These are phyloP conservation scores for Neofusicoccum sp. DNA, from an alignment of 2,329 filamentous ascomycete species.

Conservation along the genomic window DNA sequence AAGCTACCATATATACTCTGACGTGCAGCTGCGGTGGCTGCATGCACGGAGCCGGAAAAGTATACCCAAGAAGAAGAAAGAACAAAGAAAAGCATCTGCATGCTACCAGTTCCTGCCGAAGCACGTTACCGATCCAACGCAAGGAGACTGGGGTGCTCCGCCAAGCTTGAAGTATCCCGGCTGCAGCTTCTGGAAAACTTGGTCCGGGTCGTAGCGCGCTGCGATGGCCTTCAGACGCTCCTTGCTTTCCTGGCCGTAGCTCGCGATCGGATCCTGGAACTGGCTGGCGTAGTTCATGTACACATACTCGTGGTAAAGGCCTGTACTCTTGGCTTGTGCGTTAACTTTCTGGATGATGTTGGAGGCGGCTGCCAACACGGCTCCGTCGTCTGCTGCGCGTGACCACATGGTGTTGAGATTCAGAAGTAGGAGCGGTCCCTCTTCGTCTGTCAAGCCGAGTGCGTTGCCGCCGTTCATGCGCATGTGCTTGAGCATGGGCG, in stretches of 20 bases:
- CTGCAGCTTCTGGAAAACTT: slow-evolving; percentile 44
- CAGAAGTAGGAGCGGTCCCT: slow-evolving; percentile 30
- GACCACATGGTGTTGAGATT: slow-evolving; percentile 30
- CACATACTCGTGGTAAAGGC: slow-evolving; percentile 37
- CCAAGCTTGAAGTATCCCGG: slow-evolving; percentile 50
- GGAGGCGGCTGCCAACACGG: slow-evolving; percentile 27
- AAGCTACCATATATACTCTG: not conserved
- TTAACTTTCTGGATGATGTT: slow-evolving; percentile 28
- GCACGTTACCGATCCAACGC: slow-evolving; percentile 2
- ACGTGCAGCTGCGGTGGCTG: not conserved
- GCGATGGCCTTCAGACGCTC: slow-evolving; percentile 37
- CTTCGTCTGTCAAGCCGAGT: slow-evolving; percentile 31
- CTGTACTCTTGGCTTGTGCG: slow-evolving; percentile 23
- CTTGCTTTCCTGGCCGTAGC: slow-evolving; percentile 46
- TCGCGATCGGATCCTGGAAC: slow-evolving; percentile 46
- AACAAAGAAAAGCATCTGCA: not conserved
- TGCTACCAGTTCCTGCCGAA: not conserved
- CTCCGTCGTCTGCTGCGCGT: slow-evolving; percentile 28
- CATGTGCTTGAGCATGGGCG: slow-evolving; percentile 29
- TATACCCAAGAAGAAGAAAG: slow-evolving; percentile 8
- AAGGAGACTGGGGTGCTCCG: slow-evolving; percentile 21
- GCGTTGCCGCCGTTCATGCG: slow-evolving; percentile 32
- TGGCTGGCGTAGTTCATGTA: slow-evolving; percentile 54
- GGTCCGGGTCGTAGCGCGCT: slow-evolving; percentile 44
- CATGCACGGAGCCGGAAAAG: not conserved